Base-by-base conservation (phyloP, 352 stramenopile species). In the Hyaloperonospora brassicae region DNA sequence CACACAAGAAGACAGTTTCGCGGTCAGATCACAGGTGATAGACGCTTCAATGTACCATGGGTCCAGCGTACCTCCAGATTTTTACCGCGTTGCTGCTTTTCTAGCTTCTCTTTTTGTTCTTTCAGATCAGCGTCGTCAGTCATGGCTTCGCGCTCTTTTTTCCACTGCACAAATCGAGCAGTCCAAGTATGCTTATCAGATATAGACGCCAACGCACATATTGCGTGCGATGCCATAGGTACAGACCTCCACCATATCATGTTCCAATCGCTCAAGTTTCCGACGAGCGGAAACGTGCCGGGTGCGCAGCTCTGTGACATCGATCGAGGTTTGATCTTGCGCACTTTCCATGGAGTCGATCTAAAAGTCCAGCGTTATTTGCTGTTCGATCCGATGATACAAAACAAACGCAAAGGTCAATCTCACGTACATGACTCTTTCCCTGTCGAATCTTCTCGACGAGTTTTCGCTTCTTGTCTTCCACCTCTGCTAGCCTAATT, bases 191-290 rank as follows among this genome's bases (percentile, higher is more conserved):
- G 34, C 34, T 13, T 39, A 8, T 17, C 17, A 17, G 17, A 17
- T 17, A 17, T 0, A 17, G 17, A 17, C 17, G 17, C 17, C 17
- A 17, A 17, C 17, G 17, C 17, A 17, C 17, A 17, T 17, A 17
- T 17, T 17, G 17, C 17, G 17, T 17, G 17, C 17, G 17, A 17
- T 0, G 31, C 8, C 12, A 51, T 23, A 36, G 2, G 50, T 47
- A 51, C 49, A 5, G 50, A 87, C 80, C 24, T 79, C 73, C 30
- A 62, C 58, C 10, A 86, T 46, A 25, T 92, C 77, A 2, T 69
- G 59, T 54, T 92, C 79, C 11, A 87, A 51, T 8, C 79, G 79
- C 51, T 92, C 79, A 2, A 94, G 70, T 60, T 76, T 79, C 35
- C 72, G 60, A 13, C 72, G 70, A 11, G 73, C 71, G 30, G 77